Evolutionary conservation across 169 alveolate species (phyloP).

Genomic region (Eimeria tenella): DNA sequence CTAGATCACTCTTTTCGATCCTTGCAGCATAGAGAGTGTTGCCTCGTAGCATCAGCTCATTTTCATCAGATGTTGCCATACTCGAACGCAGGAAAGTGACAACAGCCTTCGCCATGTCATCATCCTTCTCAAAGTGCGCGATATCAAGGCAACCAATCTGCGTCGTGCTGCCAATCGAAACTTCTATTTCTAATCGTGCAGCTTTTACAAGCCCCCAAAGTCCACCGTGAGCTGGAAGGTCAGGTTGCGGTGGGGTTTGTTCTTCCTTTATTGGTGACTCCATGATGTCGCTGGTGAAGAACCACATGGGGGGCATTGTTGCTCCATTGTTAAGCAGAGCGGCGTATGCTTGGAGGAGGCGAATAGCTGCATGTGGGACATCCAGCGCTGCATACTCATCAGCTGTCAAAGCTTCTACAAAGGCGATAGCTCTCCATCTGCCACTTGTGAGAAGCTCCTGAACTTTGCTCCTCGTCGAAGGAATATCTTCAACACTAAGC

Average conservation of each 20-base stretch:
- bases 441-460: constrained; percentile 70
- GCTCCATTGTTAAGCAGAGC: constrained; percentile 63
- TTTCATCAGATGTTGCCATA: constrained; percentile 38
- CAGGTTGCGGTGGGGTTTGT: constrained; percentile 50
- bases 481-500: constrained; percentile 72
- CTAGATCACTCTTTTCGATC: constrained; percentile 60
- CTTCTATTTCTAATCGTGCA: constrained; percentile 82
- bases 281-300: constrained; percentile 77
- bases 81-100: constrained; percentile 57
- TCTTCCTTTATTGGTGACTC: constrained; percentile 11
- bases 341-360: constrained; percentile 72
- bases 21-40: constrained; percentile 70
- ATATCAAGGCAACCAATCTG: constrained; percentile 79
- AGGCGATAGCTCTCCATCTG: constrained; percentile 67
- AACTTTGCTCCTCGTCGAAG: constrained; percentile 53
- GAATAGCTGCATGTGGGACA: constrained; percentile 74
- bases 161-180: constrained; percentile 64
- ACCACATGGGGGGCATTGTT: constrained; percentile 73
- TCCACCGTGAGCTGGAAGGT: constrained; percentile 84
- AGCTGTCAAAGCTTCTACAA: constrained; percentile 78
- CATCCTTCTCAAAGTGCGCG: constrained; percentile 51
- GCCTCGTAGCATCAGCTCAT: constrained; percentile 72
- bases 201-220: constrained; percentile 89
- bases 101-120: constrained; percentile 73
- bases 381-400: constrained; percentile 76